phyloP scores from a whole-genome alignment of 2,329 filamentous ascomycete species.

The Colletotrichum incanum region DNA sequence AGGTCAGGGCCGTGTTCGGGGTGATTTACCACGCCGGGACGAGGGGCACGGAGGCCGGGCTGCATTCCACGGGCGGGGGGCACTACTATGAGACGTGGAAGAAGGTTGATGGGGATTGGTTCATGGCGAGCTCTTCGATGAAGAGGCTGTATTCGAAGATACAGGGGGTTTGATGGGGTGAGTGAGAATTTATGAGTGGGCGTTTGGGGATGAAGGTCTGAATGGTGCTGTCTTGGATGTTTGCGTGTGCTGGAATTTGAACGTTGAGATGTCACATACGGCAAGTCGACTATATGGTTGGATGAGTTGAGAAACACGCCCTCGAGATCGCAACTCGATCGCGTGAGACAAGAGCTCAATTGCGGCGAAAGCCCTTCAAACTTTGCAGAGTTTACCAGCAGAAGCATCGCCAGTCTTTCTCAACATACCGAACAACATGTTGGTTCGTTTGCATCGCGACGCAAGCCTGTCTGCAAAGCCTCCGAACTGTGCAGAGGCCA shows the following conservation, averaged over 20 bases:
- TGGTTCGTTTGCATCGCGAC: neutral
- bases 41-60: conserved; percentile 10
- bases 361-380: neutral
- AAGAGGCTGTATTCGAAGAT: conserved; percentile 36
- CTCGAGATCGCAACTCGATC: neutral
- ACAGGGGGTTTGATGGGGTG: neutral
- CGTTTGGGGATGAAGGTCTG: neutral
- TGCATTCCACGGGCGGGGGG: conserved; percentile 26
- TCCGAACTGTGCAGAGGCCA: no score
- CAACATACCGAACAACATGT: neutral
- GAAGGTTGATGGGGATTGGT: conserved; percentile 37
- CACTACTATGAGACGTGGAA: conserved; percentile 42
- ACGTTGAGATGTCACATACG: neutral
- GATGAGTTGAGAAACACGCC: neutral
- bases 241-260: neutral
- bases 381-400: no score
- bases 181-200: neutral
- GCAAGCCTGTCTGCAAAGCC: neutral
- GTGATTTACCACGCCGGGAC: conserved; percentile 27
- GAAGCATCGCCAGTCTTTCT: neutral
- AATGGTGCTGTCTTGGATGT: neutral
- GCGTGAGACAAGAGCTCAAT: neutral
- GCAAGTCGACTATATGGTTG: neutral
- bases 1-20: conserved; percentile 40
- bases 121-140: conserved; percentile 34